A percentile compares a stretch with the other conserved stretches of the same genome.
These are phyloP conservation scores for Kappamyces sp. DNA, from an alignment of 192 early-diverging fungal genomes.

Conservation along the genomic window DNA sequence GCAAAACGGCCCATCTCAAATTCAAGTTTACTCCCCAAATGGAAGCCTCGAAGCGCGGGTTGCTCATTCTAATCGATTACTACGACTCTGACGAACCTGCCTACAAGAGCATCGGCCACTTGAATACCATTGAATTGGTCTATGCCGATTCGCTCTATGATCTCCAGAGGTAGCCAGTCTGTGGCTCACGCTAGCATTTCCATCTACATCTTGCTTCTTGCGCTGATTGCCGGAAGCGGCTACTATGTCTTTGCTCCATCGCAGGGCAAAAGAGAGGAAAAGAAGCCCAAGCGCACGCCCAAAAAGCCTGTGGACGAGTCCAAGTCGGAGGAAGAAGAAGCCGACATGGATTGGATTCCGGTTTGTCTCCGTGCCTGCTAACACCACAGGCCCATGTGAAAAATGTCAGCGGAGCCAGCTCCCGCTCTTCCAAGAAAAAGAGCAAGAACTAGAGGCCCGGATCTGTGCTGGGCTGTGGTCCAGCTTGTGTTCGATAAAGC, in stretches of 20 bases:
- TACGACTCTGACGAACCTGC: conserved; percentile 15
- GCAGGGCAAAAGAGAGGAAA: conserved; percentile 8
- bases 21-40: conserved; percentile 3
- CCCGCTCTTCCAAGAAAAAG: background rate
- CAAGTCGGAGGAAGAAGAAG: background rate
- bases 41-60: conserved; percentile 6
- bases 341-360: conserved; percentile 20
- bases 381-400: background rate
- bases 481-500: too few species aligned
- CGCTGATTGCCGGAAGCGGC: background rate
- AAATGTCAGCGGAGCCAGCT: background rate
- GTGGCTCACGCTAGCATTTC: conserved; percentile 7
- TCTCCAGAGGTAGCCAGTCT: conserved; percentile 13
- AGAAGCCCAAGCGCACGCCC: conserved; percentile 3
- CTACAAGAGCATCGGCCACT: conserved; percentile 11
- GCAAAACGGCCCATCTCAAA: conserved; percentile 7
- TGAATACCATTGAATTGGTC: conserved; percentile 2
- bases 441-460: conserved; percentile 8
- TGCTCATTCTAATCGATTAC: conserved; percentile 7
- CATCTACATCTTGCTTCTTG: conserved; percentile 13
- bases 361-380: background rate
- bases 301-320: conserved; percentile 1
- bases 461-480: conserved; percentile 5
- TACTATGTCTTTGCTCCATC: background rate
- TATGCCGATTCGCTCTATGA: conserved; percentile 12